Evolutionary conservation across 805 yeast genomes (phyloP).

Genomic region (Starmerella bombi): DNA sequence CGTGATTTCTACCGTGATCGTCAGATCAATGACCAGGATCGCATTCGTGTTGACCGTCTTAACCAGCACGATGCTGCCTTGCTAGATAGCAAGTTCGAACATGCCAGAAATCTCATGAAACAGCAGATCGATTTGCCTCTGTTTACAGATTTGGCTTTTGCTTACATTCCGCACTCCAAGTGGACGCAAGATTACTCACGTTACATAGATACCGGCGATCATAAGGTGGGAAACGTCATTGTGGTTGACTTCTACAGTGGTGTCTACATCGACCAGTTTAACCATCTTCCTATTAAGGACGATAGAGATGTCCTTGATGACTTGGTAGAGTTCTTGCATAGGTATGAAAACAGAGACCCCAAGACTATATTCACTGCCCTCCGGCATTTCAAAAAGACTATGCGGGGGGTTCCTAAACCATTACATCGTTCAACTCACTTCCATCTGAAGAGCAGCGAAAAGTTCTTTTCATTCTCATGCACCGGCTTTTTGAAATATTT

Average conservation of each 20-base stretch:
- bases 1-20: constrained; percentile 13
- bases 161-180: constrained; percentile 10
- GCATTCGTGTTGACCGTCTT: constrained; percentile 15
- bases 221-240: constrained; percentile 14
- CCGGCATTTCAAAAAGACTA: constrained; percentile 6
- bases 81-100: constrained; percentile 7
- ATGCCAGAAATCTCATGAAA: constrained; percentile 15
- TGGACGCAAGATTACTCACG: constrained; percentile 12
- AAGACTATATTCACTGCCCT: constrained; percentile 9
- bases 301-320: constrained; percentile 10
- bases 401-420: constrained; percentile 5
- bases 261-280: constrained; percentile 14
- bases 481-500: background rate
- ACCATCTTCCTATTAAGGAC: constrained; percentile 8
- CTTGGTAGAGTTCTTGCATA: constrained; percentile 6
- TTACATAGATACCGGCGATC: constrained; percentile 7
- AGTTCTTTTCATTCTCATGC: background rate
- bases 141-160: constrained; percentile 16
- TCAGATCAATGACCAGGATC: constrained; percentile 15
- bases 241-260: constrained; percentile 17
- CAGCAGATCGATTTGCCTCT: constrained; percentile 16
- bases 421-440: constrained; percentile 9
- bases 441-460: constrained; percentile 1
- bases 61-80: constrained; percentile 15
- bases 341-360: constrained; percentile 7